phyloP scores from a whole-genome alignment of 305 asterid species.

The Caryopteris hybrid region DNA sequence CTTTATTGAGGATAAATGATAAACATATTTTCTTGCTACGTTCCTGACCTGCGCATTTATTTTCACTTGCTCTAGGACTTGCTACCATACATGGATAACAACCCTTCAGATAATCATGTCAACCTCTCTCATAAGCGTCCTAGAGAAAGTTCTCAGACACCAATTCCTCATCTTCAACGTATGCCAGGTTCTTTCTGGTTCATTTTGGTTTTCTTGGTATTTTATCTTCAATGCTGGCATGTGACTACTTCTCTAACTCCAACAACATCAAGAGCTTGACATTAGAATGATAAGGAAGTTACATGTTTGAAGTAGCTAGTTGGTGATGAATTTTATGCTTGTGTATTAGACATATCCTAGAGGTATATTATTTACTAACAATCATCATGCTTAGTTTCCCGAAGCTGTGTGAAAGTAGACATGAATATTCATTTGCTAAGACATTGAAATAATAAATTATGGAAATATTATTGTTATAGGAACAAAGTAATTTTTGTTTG shows the following conservation, averaged over 20 bases:
- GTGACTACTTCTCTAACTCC: conserved; percentile 7
- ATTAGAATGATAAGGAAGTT: not conserved
- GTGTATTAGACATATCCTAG: not conserved
- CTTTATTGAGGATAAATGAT: not conserved
- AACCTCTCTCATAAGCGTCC: conserved; percentile 75
- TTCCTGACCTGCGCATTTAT: conserved; percentile 13
- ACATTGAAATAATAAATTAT: not conserved
- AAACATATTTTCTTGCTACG: not conserved
- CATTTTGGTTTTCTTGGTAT: not conserved
- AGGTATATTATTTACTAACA: not conserved
- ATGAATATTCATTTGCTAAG: not conserved
- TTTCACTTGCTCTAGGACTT: conserved; percentile 58
- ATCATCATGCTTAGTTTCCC: not conserved
- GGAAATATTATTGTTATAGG: not conserved
- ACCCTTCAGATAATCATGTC: conserved; percentile 72
- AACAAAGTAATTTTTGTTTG: not conserved
- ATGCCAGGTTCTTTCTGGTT: conserved; percentile 19
- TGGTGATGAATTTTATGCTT: conserved; percentile 1
- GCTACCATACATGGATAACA: conserved; percentile 75
- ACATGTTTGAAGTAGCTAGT: conserved; percentile 3
- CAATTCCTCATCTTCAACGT: conserved; percentile 30
- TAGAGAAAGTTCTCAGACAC: conserved; percentile 56
- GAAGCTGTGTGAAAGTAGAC: not conserved
- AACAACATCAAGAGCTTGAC: conserved; percentile 3
- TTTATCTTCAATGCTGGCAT: not conserved